Evolutionary conservation across 768 basidiomycete genomes (phyloP).

Genomic region (Boletus tylopilopsis): DNA sequence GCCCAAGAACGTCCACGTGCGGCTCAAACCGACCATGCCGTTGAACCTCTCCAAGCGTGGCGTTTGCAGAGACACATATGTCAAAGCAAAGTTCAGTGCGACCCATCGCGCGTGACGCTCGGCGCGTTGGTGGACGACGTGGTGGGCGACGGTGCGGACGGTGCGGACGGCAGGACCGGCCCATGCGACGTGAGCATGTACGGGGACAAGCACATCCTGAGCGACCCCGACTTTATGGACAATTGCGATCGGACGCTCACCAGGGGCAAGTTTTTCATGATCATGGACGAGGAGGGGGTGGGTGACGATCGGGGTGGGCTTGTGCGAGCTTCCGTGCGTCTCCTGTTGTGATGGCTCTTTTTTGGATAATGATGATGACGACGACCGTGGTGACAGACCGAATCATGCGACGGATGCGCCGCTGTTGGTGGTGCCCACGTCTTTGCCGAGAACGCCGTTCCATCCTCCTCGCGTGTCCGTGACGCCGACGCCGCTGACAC

Average conservation of each 20-base stretch:
- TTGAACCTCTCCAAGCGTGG: slow-evolving; percentile 69
- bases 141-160: slow-evolving; percentile 50
- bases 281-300: slow-evolving; percentile 83
- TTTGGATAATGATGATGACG: background rate
- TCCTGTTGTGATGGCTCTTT: background rate
- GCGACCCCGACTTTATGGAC: slow-evolving; percentile 93
- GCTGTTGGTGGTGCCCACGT: slow-evolving; percentile 60
- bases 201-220: slow-evolving; percentile 82
- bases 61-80: slow-evolving; percentile 84
- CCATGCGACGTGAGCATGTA: slow-evolving; percentile 72
- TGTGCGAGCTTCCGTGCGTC: slow-evolving; percentile 71
- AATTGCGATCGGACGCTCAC: slow-evolving; percentile 76
- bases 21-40: slow-evolving; percentile 76
- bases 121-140: slow-evolving; percentile 69
- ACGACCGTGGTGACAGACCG: slow-evolving; percentile 35
- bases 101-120: slow-evolving; percentile 64
- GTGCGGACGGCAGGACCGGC: slow-evolving; percentile 32
- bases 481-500: slow-evolving; percentile 35
- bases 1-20: slow-evolving; percentile 73
- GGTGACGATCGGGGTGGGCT: slow-evolving; percentile 66
- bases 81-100: slow-evolving; percentile 61
- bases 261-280: slow-evolving; percentile 81
- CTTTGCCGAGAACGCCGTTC: slow-evolving; percentile 54
- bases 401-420: slow-evolving; percentile 51
- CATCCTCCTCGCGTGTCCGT: no score